phyloP scores from a whole-genome alignment of 2,329 filamentous ascomycete species.

The Sphaceloma murrayae region DNA sequence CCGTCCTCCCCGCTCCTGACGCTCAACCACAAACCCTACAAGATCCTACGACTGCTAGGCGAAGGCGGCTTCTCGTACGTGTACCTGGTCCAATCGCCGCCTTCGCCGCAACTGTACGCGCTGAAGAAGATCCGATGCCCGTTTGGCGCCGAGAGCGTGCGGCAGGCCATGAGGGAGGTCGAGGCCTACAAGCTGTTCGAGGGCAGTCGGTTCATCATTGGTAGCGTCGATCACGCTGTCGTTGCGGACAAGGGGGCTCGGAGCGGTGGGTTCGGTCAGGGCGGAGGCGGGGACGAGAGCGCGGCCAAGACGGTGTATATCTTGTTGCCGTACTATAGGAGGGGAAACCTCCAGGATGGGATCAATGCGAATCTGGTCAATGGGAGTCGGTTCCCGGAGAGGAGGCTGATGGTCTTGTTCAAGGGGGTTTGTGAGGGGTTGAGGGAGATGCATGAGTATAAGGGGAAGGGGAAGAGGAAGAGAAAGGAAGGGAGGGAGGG shows the following conservation, averaged over 20 bases:
- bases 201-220: constrained; percentile 76
- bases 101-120: constrained; percentile 74
- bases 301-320: constrained; percentile 92
- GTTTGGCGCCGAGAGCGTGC: constrained; percentile 91
- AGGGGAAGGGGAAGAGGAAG: constrained; percentile 45
- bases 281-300: constrained; percentile 38
- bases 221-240: constrained; percentile 72
- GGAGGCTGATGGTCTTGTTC: constrained; percentile 78
- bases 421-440: constrained; percentile 83
- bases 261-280: constrained; percentile 11
- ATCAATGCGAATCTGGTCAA: constrained; percentile 99
- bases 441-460: constrained; percentile 84
- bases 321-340: constrained; percentile 84
- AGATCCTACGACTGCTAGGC: constrained; percentile 84
- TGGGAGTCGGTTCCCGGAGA: constrained; percentile 80
- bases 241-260: constrained; percentile 52
- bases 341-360: constrained; percentile 92
- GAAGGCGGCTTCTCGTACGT: constrained; percentile 99
- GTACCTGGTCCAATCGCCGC: constrained; percentile 91
- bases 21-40: constrained; percentile 91
- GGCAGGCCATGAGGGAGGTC: constrained; percentile 90
- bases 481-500: constrained; percentile 47
- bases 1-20: constrained; percentile 87
- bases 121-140: constrained; percentile 99
- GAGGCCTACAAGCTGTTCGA: constrained; percentile 90